A percentile compares a stretch with the other conserved stretches of the same genome.
Evolutionary conservation across 352 stramenopile species (phyloP).

Genomic region (Phytophthora ramorum): DNA sequence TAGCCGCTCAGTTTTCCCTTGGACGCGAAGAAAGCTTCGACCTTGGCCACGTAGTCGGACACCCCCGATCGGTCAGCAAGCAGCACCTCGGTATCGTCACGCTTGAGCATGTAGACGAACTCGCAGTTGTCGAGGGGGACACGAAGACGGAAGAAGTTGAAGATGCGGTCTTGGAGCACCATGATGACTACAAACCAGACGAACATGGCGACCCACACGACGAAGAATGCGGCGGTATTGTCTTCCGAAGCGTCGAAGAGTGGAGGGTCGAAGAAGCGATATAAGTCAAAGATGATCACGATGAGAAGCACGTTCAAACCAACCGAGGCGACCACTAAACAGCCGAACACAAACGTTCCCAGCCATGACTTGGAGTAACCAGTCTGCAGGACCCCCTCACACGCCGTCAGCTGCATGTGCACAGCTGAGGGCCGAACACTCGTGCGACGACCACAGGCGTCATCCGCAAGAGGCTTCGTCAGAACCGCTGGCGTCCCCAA

Average conservation of each 20-base stretch:
- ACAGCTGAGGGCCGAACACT: conserved; percentile 20
- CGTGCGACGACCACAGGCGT: conserved; percentile 12
- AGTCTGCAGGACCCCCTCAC: conserved; percentile 19
- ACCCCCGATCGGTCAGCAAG: conserved; percentile 18
- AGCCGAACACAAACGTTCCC: conserved; percentile 38
- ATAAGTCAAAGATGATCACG: conserved; percentile 50
- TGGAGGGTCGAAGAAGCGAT: conserved; percentile 38
- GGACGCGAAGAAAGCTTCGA: conserved; percentile 27
- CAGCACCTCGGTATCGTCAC: conserved; percentile 31
- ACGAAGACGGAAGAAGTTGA: conserved; percentile 41
- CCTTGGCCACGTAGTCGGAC: conserved; percentile 21
- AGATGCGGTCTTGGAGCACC: conserved; percentile 15
- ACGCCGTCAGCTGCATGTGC: not conserved
- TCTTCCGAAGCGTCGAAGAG: conserved; percentile 32
- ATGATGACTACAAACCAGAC: conserved; percentile 37
- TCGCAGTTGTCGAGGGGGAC: conserved; percentile 26
- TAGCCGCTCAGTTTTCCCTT: too few relatives aligned
- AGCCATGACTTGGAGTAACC: conserved; percentile 24
- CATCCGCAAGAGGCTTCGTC: conserved; percentile 25
- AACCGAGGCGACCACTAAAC: conserved; percentile 48
- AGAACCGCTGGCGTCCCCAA: conserved; percentile 20
- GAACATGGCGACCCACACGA: conserved; percentile 33
- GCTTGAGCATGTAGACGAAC: conserved; percentile 40
- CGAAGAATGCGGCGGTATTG: conserved; percentile 36
- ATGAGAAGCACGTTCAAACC: conserved; percentile 55